Percentiles rank a stretch among this genome's conserved stretches.
Conservation (phyloP, 192 early-diverging fungal species). For the Podila clonocystis region DNA sequence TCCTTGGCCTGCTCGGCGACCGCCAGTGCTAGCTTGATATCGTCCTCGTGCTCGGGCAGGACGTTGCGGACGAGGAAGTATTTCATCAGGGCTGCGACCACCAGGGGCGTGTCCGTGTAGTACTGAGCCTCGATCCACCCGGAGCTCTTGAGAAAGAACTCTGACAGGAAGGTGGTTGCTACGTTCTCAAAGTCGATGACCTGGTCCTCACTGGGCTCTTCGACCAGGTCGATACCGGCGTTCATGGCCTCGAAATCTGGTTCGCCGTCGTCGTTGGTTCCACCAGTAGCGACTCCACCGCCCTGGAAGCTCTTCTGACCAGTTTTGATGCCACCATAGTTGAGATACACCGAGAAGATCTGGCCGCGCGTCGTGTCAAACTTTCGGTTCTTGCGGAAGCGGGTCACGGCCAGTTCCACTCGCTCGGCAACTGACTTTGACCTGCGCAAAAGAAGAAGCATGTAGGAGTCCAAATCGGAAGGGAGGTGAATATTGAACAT, state of each 20-base stretch:
- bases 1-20: conserved; percentile 52
- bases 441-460: conserved; percentile 25
- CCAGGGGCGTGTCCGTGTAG: conserved; percentile 52
- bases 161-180: conserved; percentile 59
- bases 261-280: conserved; percentile 42
- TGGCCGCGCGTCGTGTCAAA: conserved; percentile 50
- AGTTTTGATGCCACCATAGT: conserved; percentile 61
- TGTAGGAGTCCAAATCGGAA: neutral
- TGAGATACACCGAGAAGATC: conserved; percentile 61
- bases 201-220: conserved; percentile 50
- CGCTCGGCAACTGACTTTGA: conserved; percentile 53
- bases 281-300: conserved; percentile 40
- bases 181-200: conserved; percentile 56
- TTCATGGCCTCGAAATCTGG: conserved; percentile 56
- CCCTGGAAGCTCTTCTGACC: conserved; percentile 63
- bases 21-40: conserved; percentile 55
- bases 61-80: conserved; percentile 60
- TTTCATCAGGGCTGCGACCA: conserved; percentile 59
- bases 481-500: neutral
- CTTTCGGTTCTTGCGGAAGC: conserved; percentile 64
- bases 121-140: conserved; percentile 59
- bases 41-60: conserved; percentile 60
- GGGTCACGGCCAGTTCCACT: conserved; percentile 61
- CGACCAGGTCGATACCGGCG: conserved; percentile 52
- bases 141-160: conserved; percentile 55